Evolutionary conservation across 192 early-diverging fungal genomes (phyloP), one percentile per base, ranked within the genome.

Genomic region (Mortierella alpina): DNA sequence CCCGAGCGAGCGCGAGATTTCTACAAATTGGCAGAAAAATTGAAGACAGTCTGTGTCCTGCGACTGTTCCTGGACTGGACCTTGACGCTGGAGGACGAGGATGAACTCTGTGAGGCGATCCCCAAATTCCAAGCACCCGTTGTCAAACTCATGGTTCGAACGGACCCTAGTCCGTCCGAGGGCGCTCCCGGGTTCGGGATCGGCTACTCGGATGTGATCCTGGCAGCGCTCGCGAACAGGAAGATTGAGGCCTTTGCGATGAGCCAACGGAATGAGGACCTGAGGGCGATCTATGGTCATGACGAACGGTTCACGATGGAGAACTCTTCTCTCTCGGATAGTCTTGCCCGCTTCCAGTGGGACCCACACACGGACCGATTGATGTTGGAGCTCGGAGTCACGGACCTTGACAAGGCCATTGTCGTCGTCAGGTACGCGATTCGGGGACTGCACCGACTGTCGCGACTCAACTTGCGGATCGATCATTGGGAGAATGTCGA

Each of bases 11-110:
- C 67, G 0, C 46, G 62, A 10, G 58, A 63, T 5, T 76, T 42
- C 31, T 76, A 63, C 18, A 41, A 48, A 6, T 53, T 76, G 20
- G 74, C 74, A 15, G 31, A 68, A 39, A 54, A 55, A 42, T 18
- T 76, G 53, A 63, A 60, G 12, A 68, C 66, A 20, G 53, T 60
- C 4, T 60, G 54, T 0, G 46, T 62, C 11, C 41, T 76, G 15
- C 56, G 61, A 8, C n/a, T 76, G 15, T 63, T 68, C 20, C 47
- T 76, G 48, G 67, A 76, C 48, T 76, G 74, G 74, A 67, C 68
- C 17, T 17, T 76, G n/a, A 58, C 66, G 9, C 44, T 14, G 4
- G 74, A 63, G 20, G 74, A 76, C 22, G 62, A 64, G 61, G 61
- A 63, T 8, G 66, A 63, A 22, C 59, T 76, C 23, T 48, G 60